phyloP scores from a whole-genome alignment of 257 asterid genomes.

The Paulownia fortunei region DNA sequence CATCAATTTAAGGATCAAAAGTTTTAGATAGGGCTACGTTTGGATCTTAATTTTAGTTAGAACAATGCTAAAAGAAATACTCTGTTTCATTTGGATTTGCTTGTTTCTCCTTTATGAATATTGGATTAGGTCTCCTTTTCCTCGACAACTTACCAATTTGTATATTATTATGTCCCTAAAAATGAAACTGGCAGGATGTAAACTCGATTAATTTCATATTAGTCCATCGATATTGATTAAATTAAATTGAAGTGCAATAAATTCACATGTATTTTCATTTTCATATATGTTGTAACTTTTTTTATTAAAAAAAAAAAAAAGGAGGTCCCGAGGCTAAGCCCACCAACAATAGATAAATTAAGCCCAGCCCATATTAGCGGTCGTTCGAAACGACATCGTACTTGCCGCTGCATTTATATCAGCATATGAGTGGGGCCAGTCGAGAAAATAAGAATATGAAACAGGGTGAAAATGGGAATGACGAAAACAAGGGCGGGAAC shows the following conservation, averaged over 20 bases:
- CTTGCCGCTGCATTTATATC: neutral
- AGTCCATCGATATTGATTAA: too few relatives aligned
- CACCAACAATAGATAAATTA: neutral
- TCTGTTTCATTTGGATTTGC: too few relatives aligned
- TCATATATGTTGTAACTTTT: too few relatives aligned
- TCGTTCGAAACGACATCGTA: neutral
- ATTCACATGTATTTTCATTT: too few relatives aligned
- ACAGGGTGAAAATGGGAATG: conserved; percentile 25
- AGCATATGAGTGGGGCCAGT: neutral
- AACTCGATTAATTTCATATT: too few relatives aligned
- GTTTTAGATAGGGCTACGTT: neutral
- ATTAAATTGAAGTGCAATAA: too few relatives aligned
- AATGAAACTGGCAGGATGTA: neutral
- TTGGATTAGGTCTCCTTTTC: too few relatives aligned
- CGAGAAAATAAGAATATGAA: conserved; percentile 2
- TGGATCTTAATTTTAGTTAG: too few relatives aligned
- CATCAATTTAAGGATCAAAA: neutral
- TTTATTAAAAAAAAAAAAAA: too few relatives aligned
- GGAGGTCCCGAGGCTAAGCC: neutral
- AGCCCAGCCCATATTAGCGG: conserved; percentile 20
- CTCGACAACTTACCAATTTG: too few relatives aligned
- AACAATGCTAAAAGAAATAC: too few relatives aligned
- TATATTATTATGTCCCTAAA: neutral
- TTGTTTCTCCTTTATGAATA: neutral
- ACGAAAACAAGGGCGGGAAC: too few relatives aligned